Base-by-base conservation (phyloP, 768 basidiomycete genomes). In the Lactarius trivialis region DNA sequence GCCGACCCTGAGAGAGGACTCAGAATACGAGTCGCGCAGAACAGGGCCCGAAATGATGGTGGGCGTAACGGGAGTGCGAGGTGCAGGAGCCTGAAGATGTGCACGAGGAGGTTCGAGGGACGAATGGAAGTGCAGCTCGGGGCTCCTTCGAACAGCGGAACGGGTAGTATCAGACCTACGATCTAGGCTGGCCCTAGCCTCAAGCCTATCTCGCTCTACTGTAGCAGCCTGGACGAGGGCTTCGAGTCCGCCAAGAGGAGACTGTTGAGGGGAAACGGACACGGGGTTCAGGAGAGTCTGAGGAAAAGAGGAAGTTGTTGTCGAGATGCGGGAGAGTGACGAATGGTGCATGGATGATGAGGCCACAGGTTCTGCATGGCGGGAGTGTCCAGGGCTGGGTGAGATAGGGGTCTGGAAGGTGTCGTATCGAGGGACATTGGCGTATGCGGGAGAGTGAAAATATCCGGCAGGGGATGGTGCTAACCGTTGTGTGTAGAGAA, bases 211-310 rank as follows among this genome's bases (percentile, higher is more conserved):
- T 50, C 82, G 79, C 67, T 88, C 87, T 68, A 85, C 82, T 0
- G 84, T 82, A 4, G 88, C 88, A 24, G 81, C 86, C 72, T 88
- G 85, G 12, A 86, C 87, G 48, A 89, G 80, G 3, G 84, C 85
- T 51, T 89, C 86, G 54, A 89, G 73, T 26, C 80, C 81, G 3
- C 74, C 69, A 36, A 58, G 39, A 64, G 67, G 58, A 60, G 72
- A 55, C 37, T 68, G 54, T 56, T 71, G 55, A 7, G 73, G 68
- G n/a, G 67, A 57, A 36, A 66, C 57, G 12, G 69, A 56, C 30
- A 66, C 56, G 12, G 69, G 65, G 41, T 68, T 69, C 24, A 69
- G 57, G 15, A 68, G 60, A 15, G 68, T 52, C 8, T 66, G 54
- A 28, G 68, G 65, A 12, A 65, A 60, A n/a, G 66, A 64, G 28